Evolutionary conservation across 2,329 filamentous ascomycete genomes (phyloP).

Genomic region (Colletotrichum tamarilloi): DNA sequence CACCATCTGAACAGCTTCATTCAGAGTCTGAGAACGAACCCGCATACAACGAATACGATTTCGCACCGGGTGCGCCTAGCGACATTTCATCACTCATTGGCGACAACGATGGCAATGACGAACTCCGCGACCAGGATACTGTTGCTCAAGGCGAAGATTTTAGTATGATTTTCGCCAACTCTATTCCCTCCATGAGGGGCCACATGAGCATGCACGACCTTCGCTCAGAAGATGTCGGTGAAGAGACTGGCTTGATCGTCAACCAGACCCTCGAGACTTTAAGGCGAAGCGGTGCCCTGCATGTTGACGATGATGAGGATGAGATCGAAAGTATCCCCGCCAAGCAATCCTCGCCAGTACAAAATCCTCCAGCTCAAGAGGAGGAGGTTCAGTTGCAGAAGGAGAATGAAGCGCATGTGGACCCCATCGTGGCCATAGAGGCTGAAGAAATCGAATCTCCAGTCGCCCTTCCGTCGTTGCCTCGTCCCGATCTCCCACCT

Average conservation of each 20-base stretch:
- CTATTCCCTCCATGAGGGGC: constrained; percentile 61
- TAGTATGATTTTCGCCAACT: constrained; percentile 69
- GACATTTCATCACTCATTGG: constrained; percentile 27
- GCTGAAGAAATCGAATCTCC: constrained; percentile 8
- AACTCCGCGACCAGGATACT: constrained; percentile 49
- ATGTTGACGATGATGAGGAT: constrained; percentile 24
- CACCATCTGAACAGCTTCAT: constrained; percentile 19
- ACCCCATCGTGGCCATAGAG: background rate
- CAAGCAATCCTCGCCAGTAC: background rate
- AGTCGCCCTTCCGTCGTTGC: constrained; percentile 17
- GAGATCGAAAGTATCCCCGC: background rate
- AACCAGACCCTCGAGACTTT: constrained; percentile 65
- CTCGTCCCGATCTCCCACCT: background rate
- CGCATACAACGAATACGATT: constrained; percentile 27
- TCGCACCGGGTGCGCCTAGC: constrained; percentile 26
- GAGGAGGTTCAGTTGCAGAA: background rate
- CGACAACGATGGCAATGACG: constrained; percentile 37
- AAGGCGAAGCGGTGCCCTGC: constrained; percentile 47
- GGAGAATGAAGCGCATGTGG: constrained; percentile 1
- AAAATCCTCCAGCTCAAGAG: background rate
- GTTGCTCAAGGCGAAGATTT: constrained; percentile 65
- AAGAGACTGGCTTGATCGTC: constrained; percentile 67
- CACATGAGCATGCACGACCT: constrained; percentile 50
- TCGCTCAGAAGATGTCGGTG: constrained; percentile 59
- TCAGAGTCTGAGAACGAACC: constrained; percentile 28